Evolutionary conservation across 2,329 filamentous ascomycete genomes (phyloP), one percentile per base, ranked within the genome.

Genomic region (Aureobasidium sp.): DNA sequence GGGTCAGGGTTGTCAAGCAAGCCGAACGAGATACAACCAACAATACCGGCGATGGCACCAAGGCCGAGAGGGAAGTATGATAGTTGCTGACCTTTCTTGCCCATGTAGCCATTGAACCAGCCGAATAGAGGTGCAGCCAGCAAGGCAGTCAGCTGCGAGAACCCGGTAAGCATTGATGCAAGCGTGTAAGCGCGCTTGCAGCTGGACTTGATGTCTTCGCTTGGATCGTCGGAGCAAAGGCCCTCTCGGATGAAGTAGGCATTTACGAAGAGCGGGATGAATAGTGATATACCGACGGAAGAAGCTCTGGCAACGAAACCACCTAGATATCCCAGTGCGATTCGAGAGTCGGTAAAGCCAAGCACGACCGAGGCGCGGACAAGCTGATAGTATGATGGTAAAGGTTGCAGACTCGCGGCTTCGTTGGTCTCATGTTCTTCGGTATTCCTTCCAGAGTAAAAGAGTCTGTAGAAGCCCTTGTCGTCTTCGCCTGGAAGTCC

Each of bases 221-320:
- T 64, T 5, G 76, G 75, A 44, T 79, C 75, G 17, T 74, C 76
- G 34, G 85, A 82, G 76, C 94, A 97, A 67, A 89, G 87, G 2
- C 91, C 92, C 59, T 88, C 87, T 53, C 80, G 79, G 66, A 93
- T 89, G 74, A 93, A 97, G 74, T 90, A 96, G 27, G 90, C 87
- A 72, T 97, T 97, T 68, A 97, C 86, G 71, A 89, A 95, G 1
- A 99, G 82, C 0, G 94, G 94, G 60, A 99, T 89, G 76, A 97
- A 99, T 6, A 97, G 83, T 0, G 91, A 95, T 66, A 99, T 96
- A 58, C 90, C 93, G 5, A 99, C 94, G 0, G 91, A 96, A 0
- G 92, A 97, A 8, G 94, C 92, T 62, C 94, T 86, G 10, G 92
- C 93, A 2, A 99, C 93, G 69, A 97, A 97, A 1, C 94, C 94